Conservation (phyloP, 768 basidiomycete species). For the Butyriboletus loyo region DNA sequence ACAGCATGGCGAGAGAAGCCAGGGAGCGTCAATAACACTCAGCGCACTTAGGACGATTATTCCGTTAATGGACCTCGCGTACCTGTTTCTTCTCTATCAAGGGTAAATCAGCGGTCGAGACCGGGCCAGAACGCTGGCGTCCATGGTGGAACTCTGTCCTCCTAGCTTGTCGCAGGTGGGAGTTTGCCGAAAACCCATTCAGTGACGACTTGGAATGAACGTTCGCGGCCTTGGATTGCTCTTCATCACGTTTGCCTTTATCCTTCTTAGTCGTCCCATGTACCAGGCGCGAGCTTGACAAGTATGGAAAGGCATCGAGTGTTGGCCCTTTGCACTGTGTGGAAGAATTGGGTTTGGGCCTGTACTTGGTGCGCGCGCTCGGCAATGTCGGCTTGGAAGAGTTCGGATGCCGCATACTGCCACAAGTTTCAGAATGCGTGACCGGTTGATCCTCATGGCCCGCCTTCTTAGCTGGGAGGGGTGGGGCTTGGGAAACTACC, state of each 20-base stretch:
- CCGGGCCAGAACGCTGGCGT: constrained; percentile 13
- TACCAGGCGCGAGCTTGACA: constrained; percentile 12
- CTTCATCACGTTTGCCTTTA: constrained; percentile 11
- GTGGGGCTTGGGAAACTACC: constrained; percentile 9
- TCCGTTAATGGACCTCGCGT: constrained; percentile 26
- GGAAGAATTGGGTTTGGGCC: constrained; percentile 14
- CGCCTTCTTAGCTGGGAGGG: neutral
- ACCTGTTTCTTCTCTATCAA: constrained; percentile 31
- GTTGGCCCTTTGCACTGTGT: constrained; percentile 17
- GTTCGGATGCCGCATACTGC: neutral
- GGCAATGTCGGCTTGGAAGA: constrained; percentile 16
- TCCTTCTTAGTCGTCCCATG: constrained; percentile 6
- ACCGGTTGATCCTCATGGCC: constrained; percentile 7
- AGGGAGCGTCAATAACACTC: constrained; percentile 12
- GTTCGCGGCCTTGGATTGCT: constrained; percentile 2
- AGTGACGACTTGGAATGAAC: neutral
- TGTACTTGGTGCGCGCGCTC: constrained; percentile 30
- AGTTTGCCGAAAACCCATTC: constrained; percentile 3
- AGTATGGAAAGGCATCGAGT: constrained; percentile 17
- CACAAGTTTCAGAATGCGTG: constrained; percentile 4
- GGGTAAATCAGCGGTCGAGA: constrained; percentile 22
- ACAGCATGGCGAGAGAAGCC: constrained; percentile 10
- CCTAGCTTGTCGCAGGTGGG: neutral
- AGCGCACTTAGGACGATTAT: constrained; percentile 24
- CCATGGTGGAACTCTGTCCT: neutral